Evolutionary conservation across 768 basidiomycete genomes (phyloP), one percentile per base, ranked within the genome.

Genomic region (Naganishia randhawae): DNA sequence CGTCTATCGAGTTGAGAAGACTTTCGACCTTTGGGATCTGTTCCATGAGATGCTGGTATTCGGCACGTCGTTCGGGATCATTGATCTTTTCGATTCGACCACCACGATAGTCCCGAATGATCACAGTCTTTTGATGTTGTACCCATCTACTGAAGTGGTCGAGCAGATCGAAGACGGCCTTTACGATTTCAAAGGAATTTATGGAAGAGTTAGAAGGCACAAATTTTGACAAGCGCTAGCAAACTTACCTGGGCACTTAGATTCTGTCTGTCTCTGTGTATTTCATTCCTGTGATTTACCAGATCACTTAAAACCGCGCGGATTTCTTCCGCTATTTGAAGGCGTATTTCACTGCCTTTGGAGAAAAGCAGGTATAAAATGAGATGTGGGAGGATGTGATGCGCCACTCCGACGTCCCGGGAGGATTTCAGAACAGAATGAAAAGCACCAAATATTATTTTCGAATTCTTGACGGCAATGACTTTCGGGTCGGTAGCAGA

Each of bases 141-240:
- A 92, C 85, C 87, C 92, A 98, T 73, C 87, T 88, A 80, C 88
- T 95, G 13, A 98, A 83, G 75, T 98, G 94, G 76, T 99, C 96
- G 77, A 99, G 86, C 32, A 99, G 84, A 81, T 88, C 88, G 78
- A 99, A 99, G 25, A 97, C 86, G 10, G 88, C 91, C 94, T 97
- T 66, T 3, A 35, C 2, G 3, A 8, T 37, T 13, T 16, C 13
- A 19, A 37, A 8, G 45, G 25, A 22, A 4, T 48, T 19, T 51
- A 3, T 17, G 27, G 9, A n/a, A n/a, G 27, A 61, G 35, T 13
- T 27, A 17, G 42, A 27, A 35, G 27, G 39, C 9, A 19, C 37
- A n/a, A 11, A 29, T 27, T 35, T 14, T 66, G n/a, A n/a, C n/a
- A n/a, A n/a, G 17, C 31, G 37, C 27, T 29, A 39, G 17, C 5